These are phyloP conservation scores for Nannochloropsis gaditana DNA, from an alignment of 108 stramenopile species.

Conservation along the genomic window DNA sequence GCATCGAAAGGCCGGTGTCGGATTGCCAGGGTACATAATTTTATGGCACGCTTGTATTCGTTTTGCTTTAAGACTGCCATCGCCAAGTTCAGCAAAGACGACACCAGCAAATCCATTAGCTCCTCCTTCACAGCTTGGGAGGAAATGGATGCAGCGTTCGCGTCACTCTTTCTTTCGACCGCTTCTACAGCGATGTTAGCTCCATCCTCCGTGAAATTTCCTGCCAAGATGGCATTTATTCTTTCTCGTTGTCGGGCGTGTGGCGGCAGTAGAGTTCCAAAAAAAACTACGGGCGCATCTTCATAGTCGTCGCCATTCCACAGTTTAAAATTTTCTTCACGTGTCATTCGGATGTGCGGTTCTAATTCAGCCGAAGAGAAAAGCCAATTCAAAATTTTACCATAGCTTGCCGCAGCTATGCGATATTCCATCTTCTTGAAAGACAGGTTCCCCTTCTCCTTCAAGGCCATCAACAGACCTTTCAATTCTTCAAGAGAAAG, in stretches of 20 bases:
- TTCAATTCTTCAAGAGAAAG: neutral
- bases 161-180: no score
- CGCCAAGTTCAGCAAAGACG: neutral
- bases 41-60: neutral
- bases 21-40: neutral
- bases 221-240: no score
- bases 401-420: neutral
- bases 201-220: no score
- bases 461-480: neutral
- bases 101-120: neutral
- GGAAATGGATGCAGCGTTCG: no score
- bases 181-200: no score
- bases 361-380: neutral
- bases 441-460: neutral
- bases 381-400: neutral
- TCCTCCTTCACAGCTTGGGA: no score
- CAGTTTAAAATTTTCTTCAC: no score
- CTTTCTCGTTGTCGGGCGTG: no score
- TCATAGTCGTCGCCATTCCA: no score
- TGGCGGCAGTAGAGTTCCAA: no score
- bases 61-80: neutral
- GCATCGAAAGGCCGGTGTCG: neutral
- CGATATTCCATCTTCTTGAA: neutral
- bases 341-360: no score
- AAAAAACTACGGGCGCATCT: no score